Evolutionary conservation across 2,329 filamentous ascomycete species (phyloP).

Genomic region (Apiospora sp.): DNA sequence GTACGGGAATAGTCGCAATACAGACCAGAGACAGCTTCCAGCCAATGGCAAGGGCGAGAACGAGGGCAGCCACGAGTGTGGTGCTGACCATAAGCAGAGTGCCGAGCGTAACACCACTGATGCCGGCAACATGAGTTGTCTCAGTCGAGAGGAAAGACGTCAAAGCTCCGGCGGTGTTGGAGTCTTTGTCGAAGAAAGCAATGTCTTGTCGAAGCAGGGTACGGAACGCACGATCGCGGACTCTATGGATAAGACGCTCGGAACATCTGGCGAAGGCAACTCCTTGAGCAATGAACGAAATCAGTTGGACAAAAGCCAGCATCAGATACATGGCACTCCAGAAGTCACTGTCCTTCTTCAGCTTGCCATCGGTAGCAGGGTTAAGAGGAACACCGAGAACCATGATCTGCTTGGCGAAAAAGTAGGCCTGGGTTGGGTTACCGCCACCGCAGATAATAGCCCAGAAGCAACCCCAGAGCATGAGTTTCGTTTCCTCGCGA

Average conservation of each 20-base stretch:
- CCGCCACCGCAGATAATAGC: conserved; percentile 81
- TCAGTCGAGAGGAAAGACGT: conserved; percentile 90
- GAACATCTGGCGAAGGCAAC: conserved; percentile 83
- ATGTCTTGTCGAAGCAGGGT: conserved; percentile 93
- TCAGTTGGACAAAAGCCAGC: conserved; percentile 76
- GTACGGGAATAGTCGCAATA: conserved; percentile 77
- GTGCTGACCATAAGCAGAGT: conserved; percentile 83
- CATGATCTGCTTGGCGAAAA: conserved; percentile 89
- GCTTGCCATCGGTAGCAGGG: conserved; percentile 56
- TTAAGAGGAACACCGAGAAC: conserved; percentile 51
- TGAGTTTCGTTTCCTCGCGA: conserved; percentile 71
- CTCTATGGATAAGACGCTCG: conserved; percentile 84
- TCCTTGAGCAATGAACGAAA: conserved; percentile 74
- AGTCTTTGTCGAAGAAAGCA: conserved; percentile 86
- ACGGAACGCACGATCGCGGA: conserved; percentile 83
- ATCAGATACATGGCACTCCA: conserved; percentile 92
- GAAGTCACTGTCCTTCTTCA: conserved; percentile 79
- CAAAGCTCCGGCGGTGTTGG: conserved; percentile 88
- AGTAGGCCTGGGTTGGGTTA: conserved; percentile 78
- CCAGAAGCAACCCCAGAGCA: conserved; percentile 77
- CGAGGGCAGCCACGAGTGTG: conserved; percentile 78
- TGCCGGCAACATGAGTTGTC: conserved; percentile 86
- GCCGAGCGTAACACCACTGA: conserved; percentile 87
- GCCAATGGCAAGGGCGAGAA: conserved; percentile 75
- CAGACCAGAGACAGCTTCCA: conserved; percentile 92